Base-by-base conservation (phyloP, 129 eudicot species). In the Rutidosis leptorrhynchoides region DNA sequence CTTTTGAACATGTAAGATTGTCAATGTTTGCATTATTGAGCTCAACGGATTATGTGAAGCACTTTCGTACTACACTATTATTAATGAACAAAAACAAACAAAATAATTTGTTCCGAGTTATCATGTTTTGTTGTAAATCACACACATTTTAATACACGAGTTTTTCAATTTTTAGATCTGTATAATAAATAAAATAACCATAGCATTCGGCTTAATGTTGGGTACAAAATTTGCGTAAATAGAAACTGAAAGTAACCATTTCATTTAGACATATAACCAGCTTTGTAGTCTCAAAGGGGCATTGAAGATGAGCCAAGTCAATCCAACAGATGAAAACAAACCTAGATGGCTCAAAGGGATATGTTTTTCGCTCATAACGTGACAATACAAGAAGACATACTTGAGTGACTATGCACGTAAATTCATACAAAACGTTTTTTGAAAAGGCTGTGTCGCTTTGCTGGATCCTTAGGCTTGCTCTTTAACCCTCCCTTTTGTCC, bases 391-490 rank as follows among this genome's bases (percentile, higher is more conserved):
- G 32, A 17, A 69, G 63, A 22, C 15, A 27, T 30, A 32, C 20
- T 58, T 35, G 68, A 67, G 14, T 0, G 22, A n/a, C n/a, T n/a
- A n/a, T n/a, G n/a, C n/a, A n/a, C n/a, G n/a, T n/a, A n/a, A n/a
- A n/a, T n/a, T n/a, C n/a, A n/a, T n/a, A n/a, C n/a, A n/a, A n/a
- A n/a, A n/a, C n/a, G 95, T 72, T 86, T 90, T 75, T 77, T 90
- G 86, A 90, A 90, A 33, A 90, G 67, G 0, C 60, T 49, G 65
- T 84, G 97, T 25, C 97, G 74, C 77, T 89, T 89, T 65, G 88
- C 14, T 19, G 92, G 94, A 76, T 89, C 94, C 70, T 80, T 89
- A 7, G 90, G 94, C 80, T 85, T 89, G 80, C 78, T 64, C 78
- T 81, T 89, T 15, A 23, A 33, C 61, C 81, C 28, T 56, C 77